Percentiles rank a stretch among this genome's conserved stretches.
Evolutionary conservation across 202 grass and related monocot species (phyloP).

Genomic region (Dendrocalamus latiflorus): DNA sequence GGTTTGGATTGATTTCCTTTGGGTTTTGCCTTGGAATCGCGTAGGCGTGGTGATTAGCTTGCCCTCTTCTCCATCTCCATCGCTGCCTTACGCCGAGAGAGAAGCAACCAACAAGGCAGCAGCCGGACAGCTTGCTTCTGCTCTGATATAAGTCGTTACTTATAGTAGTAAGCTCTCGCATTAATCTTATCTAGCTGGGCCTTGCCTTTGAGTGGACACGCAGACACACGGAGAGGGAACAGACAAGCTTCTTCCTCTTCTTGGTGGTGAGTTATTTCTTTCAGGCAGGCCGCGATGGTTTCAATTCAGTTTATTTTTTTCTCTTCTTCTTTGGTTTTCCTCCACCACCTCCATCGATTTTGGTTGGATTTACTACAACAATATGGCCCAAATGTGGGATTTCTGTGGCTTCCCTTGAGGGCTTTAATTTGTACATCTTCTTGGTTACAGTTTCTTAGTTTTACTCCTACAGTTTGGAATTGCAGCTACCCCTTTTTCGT

Average conservation of each 20-base stretch:
- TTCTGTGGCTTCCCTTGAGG: not conserved
- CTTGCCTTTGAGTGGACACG: not conserved
- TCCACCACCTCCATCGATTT: not conserved
- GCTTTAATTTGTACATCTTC: not conserved
- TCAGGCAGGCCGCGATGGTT: not conserved
- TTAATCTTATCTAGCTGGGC: not conserved
- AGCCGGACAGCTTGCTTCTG: not conserved
- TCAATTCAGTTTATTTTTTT: not conserved
- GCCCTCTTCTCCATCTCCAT: not conserved
- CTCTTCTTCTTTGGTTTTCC: not conserved
- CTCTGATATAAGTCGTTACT: not conserved
- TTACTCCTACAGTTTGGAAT: not conserved
- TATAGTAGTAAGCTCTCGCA: not conserved
- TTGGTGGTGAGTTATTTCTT: not conserved
- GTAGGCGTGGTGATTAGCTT: conserved; percentile 16
- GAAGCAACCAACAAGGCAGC: conserved; percentile 14
- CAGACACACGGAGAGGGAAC: too few species aligned
- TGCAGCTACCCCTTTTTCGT: not conserved
- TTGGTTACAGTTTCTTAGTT: not conserved
- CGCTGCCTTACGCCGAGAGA: conserved; percentile 12
- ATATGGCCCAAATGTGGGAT: not conserved
- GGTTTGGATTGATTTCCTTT: not conserved
- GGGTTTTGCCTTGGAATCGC: conserved; percentile 31
- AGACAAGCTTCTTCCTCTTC: not conserved
- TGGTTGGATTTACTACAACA: not conserved